Base-by-base conservation (phyloP, 331 rosid species). In the Quercus tomentella region DNA sequence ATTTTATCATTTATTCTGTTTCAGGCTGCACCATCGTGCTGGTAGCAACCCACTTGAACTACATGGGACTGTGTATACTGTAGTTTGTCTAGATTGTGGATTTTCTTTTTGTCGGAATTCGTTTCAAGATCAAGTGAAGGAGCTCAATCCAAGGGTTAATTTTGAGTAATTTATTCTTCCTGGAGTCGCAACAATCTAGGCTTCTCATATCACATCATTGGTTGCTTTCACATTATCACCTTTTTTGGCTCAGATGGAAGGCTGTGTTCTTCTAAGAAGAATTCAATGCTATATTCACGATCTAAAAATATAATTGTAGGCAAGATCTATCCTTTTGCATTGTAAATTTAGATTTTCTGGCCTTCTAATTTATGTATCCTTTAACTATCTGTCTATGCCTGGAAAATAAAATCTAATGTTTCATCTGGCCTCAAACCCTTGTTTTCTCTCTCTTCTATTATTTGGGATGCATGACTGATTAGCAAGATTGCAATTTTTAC, bases 21-120 rank as follows among this genome's bases (percentile, higher is more conserved):
- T 33, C 86, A 92, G 98, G 89, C 88, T 94, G 81, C 98, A 94
- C 87, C 98, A 94, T 73, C 91, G 88, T 31, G 97, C 98, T 81
- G 97, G 98, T 80, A 92, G 98, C 88, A 81, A 87, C 84, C 97
- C 98, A 51, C 88, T 94, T 73, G 98, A 94, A 82, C 72, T 94
- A 82, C 98, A 94, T 88, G 98, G 98, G 62, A 94, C 97, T 82
- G 98, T 94, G 51, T 92, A 94, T 80, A 80, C 91, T 61, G 97
- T 92, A 63, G 72, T 84, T 63, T 94, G 98, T 85, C 65, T 87
- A 82, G 87, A 89, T 58, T 94, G 97, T 67, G 89, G 92, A 62
- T 89, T 86, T 86, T 92, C 98, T 68, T 74, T 85, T 63, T 77
- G 79, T 70, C 92, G 98, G 74, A 81, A 80, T 84, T 75, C 80